phyloP scores from a whole-genome alignment of 2,329 filamentous ascomycete genomes.

The Sclerotinia glacialis region DNA sequence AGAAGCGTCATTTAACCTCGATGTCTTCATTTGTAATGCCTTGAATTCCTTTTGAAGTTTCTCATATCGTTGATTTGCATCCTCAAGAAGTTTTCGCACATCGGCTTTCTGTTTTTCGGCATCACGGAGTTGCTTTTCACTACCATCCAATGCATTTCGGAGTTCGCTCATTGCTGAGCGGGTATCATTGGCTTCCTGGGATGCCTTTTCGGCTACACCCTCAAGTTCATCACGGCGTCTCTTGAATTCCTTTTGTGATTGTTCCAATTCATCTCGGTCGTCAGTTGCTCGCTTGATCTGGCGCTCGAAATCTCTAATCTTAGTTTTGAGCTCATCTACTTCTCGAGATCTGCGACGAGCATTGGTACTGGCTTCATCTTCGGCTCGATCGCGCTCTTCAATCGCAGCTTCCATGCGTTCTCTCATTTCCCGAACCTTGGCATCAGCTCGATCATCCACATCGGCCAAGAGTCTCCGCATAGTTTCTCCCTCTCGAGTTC shows the following conservation, averaged over 20 bases:
- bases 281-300: slow-evolving; percentile 67
- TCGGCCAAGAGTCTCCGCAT: slow-evolving; percentile 89
- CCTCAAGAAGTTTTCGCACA: slow-evolving; percentile 72
- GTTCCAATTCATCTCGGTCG: slow-evolving; percentile 76
- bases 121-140: slow-evolving; percentile 79
- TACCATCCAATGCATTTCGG: slow-evolving; percentile 77
- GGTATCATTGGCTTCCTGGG: slow-evolving; percentile 72
- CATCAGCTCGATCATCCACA: slow-evolving; percentile 78
- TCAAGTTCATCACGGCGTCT: slow-evolving; percentile 74
- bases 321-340: slow-evolving; percentile 78
- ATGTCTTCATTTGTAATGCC: slow-evolving; percentile 47
- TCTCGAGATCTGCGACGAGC: slow-evolving; percentile 76
- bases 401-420: slow-evolving; percentile 82
- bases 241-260: slow-evolving; percentile 70
- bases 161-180: slow-evolving; percentile 74
- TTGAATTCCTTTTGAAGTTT: slow-evolving; percentile 70
- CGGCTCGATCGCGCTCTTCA: slow-evolving; percentile 89
- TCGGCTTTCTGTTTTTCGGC: slow-evolving; percentile 79
- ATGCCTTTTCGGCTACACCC: slow-evolving; percentile 62
- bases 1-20: slow-evolving; percentile 36
- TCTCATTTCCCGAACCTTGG: slow-evolving; percentile 82
- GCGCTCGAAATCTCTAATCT: slow-evolving; percentile 77
- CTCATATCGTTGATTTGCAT: slow-evolving; percentile 72
- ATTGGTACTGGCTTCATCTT: slow-evolving; percentile 81
- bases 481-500: slow-evolving; percentile 87